Percentiles rank a stretch among this genome's conserved stretches.
phyloP scores from a whole-genome alignment of 306 rosid species.

The Cicer bijugum region DNA sequence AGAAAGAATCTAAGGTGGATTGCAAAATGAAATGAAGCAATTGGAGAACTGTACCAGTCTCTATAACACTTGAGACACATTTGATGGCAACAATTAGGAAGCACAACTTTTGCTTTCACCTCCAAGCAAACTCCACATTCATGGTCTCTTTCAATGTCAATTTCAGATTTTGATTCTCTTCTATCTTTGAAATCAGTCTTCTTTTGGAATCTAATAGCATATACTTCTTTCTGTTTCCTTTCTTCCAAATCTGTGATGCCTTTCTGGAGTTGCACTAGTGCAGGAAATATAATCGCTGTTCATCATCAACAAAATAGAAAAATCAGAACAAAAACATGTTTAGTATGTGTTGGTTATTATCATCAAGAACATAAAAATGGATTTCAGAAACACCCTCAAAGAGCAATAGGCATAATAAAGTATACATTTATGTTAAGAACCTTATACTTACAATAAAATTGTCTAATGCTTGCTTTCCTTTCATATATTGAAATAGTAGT shows the following conservation, averaged over 20 bases:
- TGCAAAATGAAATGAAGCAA: slow-evolving; percentile 19
- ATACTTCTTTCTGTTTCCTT: slow-evolving; percentile 75
- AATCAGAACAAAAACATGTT: slow-evolving; percentile 28
- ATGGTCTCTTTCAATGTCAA: slow-evolving; percentile 83
- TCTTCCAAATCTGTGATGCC: slow-evolving; percentile 91
- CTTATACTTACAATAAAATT: slow-evolving; percentile 76
- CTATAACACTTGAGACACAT: slow-evolving; percentile 80
- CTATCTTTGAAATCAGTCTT: slow-evolving; percentile 42
- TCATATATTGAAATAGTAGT: slow-evolving; percentile 80
- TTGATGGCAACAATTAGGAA: slow-evolving; percentile 84
- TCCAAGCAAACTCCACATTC: slow-evolving; percentile 98
- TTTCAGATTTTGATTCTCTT: slow-evolving; percentile 58
- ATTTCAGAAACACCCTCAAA: slow-evolving; percentile 6
- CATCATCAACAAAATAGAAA: slow-evolving; percentile 8
- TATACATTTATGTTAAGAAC: slow-evolving; percentile 19
- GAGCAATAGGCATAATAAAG: slow-evolving; percentile 6
- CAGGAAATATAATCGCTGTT: slow-evolving; percentile 84
- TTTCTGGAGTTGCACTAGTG: slow-evolving; percentile 83
- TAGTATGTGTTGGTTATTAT: slow-evolving; percentile 2
- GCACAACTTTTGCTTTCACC: slow-evolving; percentile 71
- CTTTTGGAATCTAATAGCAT: slow-evolving; percentile 57
- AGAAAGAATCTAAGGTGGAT: slow-evolving; percentile 12
- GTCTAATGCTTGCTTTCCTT: slow-evolving; percentile 82
- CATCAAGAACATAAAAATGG: not conserved
- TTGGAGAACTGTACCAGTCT: slow-evolving; percentile 68